These are phyloP conservation scores for Coemansia sp. DNA, from an alignment of 192 early-diverging fungal genomes.

Conservation along the genomic window DNA sequence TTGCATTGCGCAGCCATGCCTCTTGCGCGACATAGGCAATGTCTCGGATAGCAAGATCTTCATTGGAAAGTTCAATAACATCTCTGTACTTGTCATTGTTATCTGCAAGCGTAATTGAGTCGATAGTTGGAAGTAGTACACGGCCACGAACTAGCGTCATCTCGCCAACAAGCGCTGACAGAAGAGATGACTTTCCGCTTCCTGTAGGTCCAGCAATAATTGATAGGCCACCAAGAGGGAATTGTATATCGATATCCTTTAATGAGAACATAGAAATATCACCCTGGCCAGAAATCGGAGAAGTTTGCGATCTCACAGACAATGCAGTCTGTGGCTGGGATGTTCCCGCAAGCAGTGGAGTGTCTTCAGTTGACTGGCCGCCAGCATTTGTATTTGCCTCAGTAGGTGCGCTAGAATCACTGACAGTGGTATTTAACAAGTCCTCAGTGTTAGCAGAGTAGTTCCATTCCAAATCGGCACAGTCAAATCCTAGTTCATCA, in stretches of 20 bases:
- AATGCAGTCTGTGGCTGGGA: neutral
- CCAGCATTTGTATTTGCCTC: neutral
- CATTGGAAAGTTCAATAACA: conserved; percentile 11
- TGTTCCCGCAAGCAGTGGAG: conserved; percentile 7
- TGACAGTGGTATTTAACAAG: neutral
- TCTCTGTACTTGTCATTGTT: conserved; percentile 2
- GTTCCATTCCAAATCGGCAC: conserved; percentile 17
- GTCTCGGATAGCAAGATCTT: conserved; percentile 41
- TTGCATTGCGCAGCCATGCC: conserved; percentile 68
- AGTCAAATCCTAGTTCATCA: conserved; percentile 9
- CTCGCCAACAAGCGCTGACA: conserved; percentile 78
- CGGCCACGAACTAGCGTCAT: conserved; percentile 43
- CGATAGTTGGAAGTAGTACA: conserved; percentile 13
- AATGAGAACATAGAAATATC: conserved; percentile 54
- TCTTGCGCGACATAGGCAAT: conserved; percentile 85
- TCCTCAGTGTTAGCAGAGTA: neutral
- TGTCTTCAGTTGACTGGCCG: neutral
- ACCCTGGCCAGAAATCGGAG: neutral
- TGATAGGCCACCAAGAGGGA: conserved; percentile 67
- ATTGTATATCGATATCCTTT: conserved; percentile 60
- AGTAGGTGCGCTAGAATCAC: no score
- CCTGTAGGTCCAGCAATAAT: conserved; percentile 84
- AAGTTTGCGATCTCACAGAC: neutral
- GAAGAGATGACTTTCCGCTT: conserved; percentile 76
- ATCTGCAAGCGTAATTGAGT: neutral